Base-by-base conservation (phyloP, 2,329 filamentous ascomycete genomes). In the Tricladium varicosporioides region DNA sequence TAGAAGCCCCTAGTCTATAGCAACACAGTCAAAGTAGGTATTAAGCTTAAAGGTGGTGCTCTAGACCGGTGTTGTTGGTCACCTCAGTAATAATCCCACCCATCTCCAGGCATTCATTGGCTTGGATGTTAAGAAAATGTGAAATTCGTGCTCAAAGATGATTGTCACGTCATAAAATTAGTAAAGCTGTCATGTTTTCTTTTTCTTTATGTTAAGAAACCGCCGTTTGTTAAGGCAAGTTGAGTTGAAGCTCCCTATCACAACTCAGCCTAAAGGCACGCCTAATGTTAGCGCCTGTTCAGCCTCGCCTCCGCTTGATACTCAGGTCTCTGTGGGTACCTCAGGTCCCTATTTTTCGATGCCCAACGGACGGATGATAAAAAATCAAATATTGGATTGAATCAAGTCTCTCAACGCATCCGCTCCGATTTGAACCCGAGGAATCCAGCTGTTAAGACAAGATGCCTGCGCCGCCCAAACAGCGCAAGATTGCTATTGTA, bases 401-500 rank as follows among this genome's bases (percentile, higher is more conserved):
- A 22, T 46, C 43, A 5, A 46, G 13, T 46, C 43, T 14, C 40
- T 43, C 40, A 16, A 43, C 40, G 15, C 15, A 9, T 43, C 40
- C 15, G 40, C 10, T 14, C 40, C 13, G 10, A 18, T 15, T 46
- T 11, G 15, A 46, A 46, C 7, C n/a, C 15, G 16, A 15, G 18
- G 43, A 46, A 43, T 14, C 10, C 18, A 46, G 36, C 33, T 18
- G 15, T 14, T 32, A 40, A 16, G 13, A 48, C 49, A 53, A 32
- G 22, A 70, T 69, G 68, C 63, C 63, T 53, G 58, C 63, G 40
- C 66, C 68, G 49, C 59, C 87, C 58, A 96, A 96, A 76, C 92
- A 96, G 76, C 83, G 92, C 70, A 97, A 97, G 81, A 88, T 97
- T 73, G 92, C 92, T 75, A 93, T 97, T 76, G 91, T 97, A 62